Evolutionary conservation across 2,329 filamentous ascomycete species (phyloP), one percentile per base, ranked within the genome.

Genomic region (Alternaria ethzedia): DNA sequence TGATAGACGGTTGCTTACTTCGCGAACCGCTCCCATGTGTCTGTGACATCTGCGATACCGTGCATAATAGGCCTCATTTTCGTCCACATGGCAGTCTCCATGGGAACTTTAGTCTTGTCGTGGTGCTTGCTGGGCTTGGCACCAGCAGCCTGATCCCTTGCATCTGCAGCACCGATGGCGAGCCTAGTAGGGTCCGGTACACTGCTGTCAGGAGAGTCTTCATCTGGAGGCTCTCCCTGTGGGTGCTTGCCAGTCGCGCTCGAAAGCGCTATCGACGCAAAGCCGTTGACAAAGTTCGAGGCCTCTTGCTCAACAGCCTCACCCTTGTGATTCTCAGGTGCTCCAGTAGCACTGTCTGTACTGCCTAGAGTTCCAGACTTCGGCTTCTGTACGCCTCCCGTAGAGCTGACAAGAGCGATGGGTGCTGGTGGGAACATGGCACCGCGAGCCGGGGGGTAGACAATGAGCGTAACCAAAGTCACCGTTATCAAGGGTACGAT

Each of bases 301-400:
- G 93, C 93, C 77, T 96, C 93, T 64, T 91, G 88, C 76, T 96
- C 93, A 1, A 93, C 91, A 0, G 92, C 91, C 76, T 96, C 92
- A 25, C 93, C 93, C 75, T 93, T 90, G 80, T 93, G 88, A 68
- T 93, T 92, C 76, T 97, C 92, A 0, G 92, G 90, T 0, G 93
- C 93, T 1, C 93, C 93, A 0, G 93, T 96, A 0, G 91, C 86
- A 60, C 90, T 93, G 63, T 93, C 91, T 26, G 90, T 87, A 20
- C 90, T 93, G 1, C 91, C 93, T 0, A 96, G 81, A 0, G 93
- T 88, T 2, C 92, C 92, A 3, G 92, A 87, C 54, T 88, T 88
- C 1, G 92, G 92, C 71, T 91, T 94, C 77, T 96, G 89, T 1
- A 95, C 83, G 7, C 91, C 91, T 7, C 93, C 92, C 62, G 85